Percentiles rank a stretch among this genome's conserved stretches.
Conservation (phyloP, 805 yeast species). For the Zygoascus flipseniorum region DNA sequence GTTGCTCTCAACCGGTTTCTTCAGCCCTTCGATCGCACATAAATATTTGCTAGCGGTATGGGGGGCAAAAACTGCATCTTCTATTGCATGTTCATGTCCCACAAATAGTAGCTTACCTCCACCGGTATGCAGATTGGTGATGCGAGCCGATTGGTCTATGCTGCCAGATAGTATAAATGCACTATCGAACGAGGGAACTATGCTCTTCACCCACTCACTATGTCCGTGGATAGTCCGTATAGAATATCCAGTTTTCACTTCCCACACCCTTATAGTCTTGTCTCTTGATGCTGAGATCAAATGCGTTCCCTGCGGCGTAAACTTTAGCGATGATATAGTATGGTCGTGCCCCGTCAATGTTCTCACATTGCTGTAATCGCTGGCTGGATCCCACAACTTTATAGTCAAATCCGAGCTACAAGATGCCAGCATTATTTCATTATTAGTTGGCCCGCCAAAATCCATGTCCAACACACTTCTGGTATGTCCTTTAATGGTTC, state of each 20-base stretch:
- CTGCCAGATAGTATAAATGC: conserved; percentile 65
- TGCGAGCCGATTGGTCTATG: conserved; percentile 64
- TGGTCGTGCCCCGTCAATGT: conserved; percentile 83
- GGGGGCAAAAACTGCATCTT: conserved; percentile 63
- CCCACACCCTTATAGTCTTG: conserved; percentile 77
- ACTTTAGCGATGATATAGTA: conserved; percentile 57
- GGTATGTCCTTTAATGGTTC: conserved; percentile 66
- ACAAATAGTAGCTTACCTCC: conserved; percentile 48
- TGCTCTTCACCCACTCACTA: conserved; percentile 76
- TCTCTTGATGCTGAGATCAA: conserved; percentile 77
- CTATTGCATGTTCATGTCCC: conserved; percentile 82
- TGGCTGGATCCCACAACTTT: conserved; percentile 60
- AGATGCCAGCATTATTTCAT: conserved; percentile 33
- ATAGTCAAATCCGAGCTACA: conserved; percentile 46
- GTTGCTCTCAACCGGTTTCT: conserved; percentile 23
- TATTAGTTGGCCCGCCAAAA: conserved; percentile 40
- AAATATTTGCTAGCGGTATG: conserved; percentile 37
- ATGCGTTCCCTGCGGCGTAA: conserved; percentile 43
- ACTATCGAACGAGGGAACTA: conserved; percentile 32
- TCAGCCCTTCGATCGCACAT: conserved; percentile 36
- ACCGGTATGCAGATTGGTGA: conserved; percentile 59
- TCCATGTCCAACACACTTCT: conserved; percentile 51
- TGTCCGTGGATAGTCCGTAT: conserved; percentile 64
- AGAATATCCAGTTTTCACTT: conserved; percentile 57
- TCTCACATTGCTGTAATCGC: conserved; percentile 44